A percentile compares a stretch with the other conserved stretches of the same genome.
Evolutionary conservation across 768 basidiomycete species (phyloP).

Genomic region (Auriscalpium orientale): DNA sequence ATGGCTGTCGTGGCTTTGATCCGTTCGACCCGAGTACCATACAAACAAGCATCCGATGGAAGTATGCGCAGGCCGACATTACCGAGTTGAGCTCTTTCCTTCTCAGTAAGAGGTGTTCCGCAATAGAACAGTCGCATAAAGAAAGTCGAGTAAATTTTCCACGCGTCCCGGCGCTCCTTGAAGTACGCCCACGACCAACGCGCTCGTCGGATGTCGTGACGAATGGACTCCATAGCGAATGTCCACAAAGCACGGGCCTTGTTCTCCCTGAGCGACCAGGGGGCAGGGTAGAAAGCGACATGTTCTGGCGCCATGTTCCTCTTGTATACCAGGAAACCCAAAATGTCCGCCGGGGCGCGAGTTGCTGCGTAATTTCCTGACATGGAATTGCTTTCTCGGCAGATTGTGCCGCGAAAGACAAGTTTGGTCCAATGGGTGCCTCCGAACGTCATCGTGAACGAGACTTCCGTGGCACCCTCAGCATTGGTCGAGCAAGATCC

Average conservation of each 20-base stretch:
- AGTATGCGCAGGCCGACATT: constrained; percentile 13
- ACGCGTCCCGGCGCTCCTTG: constrained; percentile 20
- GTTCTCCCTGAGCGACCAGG: constrained; percentile 16
- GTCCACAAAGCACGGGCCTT: constrained; percentile 24
- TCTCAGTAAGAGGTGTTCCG: constrained; percentile 11
- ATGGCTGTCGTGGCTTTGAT: constrained; percentile 14
- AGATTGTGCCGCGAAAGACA: too few species aligned
- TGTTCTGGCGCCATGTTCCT: constrained; percentile 14
- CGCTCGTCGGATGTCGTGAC: constrained; percentile 15
- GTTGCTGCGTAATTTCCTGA: too few species aligned
- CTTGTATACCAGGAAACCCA: constrained; percentile 17
- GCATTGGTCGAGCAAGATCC: neutral
- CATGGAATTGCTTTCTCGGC: too few species aligned
- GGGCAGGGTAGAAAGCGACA: constrained; percentile 19
- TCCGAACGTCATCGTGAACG: neutral
- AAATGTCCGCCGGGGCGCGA: too few species aligned
- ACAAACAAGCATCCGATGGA: constrained; percentile 21
- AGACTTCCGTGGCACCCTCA: neutral
- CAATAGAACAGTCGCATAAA: constrained; percentile 15
- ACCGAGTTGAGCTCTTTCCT: constrained; percentile 15
- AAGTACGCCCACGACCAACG: constrained; percentile 26
- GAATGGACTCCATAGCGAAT: constrained; percentile 22
- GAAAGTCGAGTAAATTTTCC: constrained; percentile 20
- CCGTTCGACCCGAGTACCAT: constrained; percentile 12
- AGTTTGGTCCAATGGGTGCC: too few species aligned